Evolutionary conservation across 2,329 filamentous ascomycete species (phyloP).

Genomic region (Hypoxylon rubiginosum): DNA sequence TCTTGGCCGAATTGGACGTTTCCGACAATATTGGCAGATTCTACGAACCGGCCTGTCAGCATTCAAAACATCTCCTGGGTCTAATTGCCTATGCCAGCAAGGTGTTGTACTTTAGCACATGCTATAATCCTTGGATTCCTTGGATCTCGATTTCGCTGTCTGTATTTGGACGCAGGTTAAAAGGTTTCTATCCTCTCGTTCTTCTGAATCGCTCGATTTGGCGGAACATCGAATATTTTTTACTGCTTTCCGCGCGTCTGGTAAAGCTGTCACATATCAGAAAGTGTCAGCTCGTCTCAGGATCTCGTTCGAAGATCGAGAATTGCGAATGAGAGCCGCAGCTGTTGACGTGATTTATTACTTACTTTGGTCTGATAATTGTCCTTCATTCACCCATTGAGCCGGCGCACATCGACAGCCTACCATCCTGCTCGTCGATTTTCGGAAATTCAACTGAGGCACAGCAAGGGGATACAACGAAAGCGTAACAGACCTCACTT

Average conservation of each 20-base stretch:
- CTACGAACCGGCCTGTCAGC: slow-evolving; percentile 25
- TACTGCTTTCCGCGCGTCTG: slow-evolving; percentile 16
- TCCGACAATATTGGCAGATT: slow-evolving; percentile 34
- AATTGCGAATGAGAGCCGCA: slow-evolving; percentile 31
- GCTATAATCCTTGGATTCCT: slow-evolving; percentile 21
- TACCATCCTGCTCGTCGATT: slow-evolving; percentile 15
- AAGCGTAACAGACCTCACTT: slow-evolving; percentile 30
- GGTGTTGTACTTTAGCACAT: slow-evolving; percentile 5
- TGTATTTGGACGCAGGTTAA: slow-evolving; percentile 21
- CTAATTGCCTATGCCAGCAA: slow-evolving; percentile 28
- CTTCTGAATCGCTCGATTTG: slow-evolving; percentile 21
- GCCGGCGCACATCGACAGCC: slow-evolving; percentile 36
- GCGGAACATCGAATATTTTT: slow-evolving; percentile 16
- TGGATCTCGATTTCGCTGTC: slow-evolving; percentile 22
- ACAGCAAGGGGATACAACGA: slow-evolving; percentile 24
- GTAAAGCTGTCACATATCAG: slow-evolving; percentile 21
- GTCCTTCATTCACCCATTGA: slow-evolving; percentile 43
- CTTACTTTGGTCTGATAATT: slow-evolving; percentile 16
- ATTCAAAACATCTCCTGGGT: slow-evolving; percentile 24
- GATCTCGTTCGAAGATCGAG: slow-evolving; percentile 12
- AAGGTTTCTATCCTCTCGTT: slow-evolving; percentile 15
- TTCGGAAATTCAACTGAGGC: slow-evolving; percentile 40
- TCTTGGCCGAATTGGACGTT: slow-evolving; percentile 33
- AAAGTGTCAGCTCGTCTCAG: slow-evolving; percentile 12
- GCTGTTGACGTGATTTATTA: slow-evolving; percentile 10